phyloP scores from a whole-genome alignment of 2,329 filamentous ascomycete genomes.

The Neofusicoccum parvum region DNA sequence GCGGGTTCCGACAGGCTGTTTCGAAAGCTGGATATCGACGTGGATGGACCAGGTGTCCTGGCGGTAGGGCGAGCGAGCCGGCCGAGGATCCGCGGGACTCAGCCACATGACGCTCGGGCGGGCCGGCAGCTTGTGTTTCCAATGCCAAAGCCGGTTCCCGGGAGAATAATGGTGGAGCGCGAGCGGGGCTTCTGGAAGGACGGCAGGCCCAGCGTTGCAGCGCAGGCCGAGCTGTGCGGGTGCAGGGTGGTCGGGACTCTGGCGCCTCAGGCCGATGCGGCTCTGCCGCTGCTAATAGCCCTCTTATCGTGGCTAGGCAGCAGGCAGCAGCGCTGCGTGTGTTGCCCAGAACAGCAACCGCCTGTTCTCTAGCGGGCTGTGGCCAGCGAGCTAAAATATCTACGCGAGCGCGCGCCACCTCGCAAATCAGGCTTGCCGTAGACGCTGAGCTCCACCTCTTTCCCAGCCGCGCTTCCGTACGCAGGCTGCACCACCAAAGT shows the following conservation, averaged over 20 bases:
- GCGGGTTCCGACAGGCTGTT: not conserved
- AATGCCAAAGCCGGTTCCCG: not conserved
- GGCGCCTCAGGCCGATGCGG: not conserved
- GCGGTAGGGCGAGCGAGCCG: not conserved
- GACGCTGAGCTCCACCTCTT: not conserved
- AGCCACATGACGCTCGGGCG: conserved; percentile 3
- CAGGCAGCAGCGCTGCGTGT: not conserved
- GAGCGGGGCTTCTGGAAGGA: not conserved
- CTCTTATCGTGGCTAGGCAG: conserved; percentile 10
- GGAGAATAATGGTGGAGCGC: not conserved
- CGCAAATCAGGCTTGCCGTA: not conserved
- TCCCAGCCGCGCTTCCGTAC: not conserved
- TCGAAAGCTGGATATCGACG: not conserved
- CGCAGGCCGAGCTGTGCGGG: not conserved
- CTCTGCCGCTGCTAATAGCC: not conserved
- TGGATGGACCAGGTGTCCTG: not conserved
- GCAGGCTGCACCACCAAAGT: not conserved
- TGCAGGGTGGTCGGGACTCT: not conserved
- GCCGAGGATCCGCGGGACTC: not conserved
- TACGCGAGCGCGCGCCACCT: not conserved
- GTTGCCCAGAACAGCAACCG: not conserved
- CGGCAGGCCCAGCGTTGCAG: not conserved
- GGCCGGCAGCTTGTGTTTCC: not conserved
- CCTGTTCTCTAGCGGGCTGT: not conserved
- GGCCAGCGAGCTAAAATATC: not conserved